Base-by-base conservation (phyloP, 129 eudicot genomes). In the Flaveria bidentis region DNA sequence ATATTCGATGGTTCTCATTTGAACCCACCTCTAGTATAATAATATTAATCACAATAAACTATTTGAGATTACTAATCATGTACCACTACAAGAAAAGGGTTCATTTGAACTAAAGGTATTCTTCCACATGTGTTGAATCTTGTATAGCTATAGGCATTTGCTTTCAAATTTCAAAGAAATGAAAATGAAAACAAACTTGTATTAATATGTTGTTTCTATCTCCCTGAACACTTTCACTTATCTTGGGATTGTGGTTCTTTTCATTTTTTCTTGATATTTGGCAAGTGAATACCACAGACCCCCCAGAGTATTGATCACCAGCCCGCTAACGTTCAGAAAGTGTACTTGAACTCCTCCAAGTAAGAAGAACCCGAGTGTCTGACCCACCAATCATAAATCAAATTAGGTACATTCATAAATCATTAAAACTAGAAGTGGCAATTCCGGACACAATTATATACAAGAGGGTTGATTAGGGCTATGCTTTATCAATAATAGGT, bases 211-310 rank as follows among this genome's bases (percentile, higher is more conserved):
- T 41, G 18, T 41, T 60, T 46, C 5, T 6, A 30, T 62, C 63
- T 56, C 57, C 52, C 28, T 36, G 53, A 41, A 39, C 77, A 73
- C 17, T 72, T 6, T 44, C 9, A 47, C 67, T 58, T 67, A 80
- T 74, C 69, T 74, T 55, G 84, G 84, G 45, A 80, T 67, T 6
- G 75, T 8, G 12, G 39, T 80, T 74, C 50, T 66, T 55, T 15
- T 85, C 86, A 76, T 68, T 84, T 88, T 93, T 64, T 93, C 93
- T 68, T 85, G 87, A 82, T 91, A 93, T 81, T 93, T 93, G 12
- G 98, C 96, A 53, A 77, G 74, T 0, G 98, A 93, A 79, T 93
- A 93, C 98, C 97, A 93, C 74, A 93, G 84, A 41, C 98, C 98
- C 17, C 98, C 98, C 4, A 87, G 87, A 9, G 97, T 90, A 87